A percentile compares a stretch with the other conserved stretches of the same genome.
Evolutionary conservation across 768 basidiomycete species (phyloP).

Genomic region (Omphalotus guepiniiformis): DNA sequence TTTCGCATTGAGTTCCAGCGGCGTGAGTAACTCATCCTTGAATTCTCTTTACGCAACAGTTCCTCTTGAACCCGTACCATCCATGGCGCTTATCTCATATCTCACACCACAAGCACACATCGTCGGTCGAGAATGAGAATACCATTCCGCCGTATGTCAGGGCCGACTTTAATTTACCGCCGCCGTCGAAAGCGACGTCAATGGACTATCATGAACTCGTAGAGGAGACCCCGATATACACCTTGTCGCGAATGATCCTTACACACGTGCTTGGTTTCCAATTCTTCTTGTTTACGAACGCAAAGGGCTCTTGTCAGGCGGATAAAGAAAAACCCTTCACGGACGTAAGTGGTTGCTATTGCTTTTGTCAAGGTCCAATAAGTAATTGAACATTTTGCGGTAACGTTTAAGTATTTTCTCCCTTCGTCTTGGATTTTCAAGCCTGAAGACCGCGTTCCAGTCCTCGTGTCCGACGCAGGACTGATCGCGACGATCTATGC

Average conservation of each 20-base stretch:
- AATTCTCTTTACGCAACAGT: conserved; percentile 24
- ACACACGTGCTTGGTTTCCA: conserved; percentile 41
- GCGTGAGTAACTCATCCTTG: not conserved
- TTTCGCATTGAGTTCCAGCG: not conserved
- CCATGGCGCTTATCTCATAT: conserved; percentile 69
- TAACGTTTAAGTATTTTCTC: conserved; percentile 13
- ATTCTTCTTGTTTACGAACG: conserved; percentile 30
- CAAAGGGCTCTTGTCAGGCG: conserved; percentile 34
- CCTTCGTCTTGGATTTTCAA: conserved; percentile 10
- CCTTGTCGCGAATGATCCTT: conserved; percentile 36
- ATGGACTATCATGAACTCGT: conserved; percentile 46
- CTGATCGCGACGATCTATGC: conserved; percentile 22
- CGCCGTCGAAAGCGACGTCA: conserved; percentile 30
- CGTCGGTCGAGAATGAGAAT: conserved; percentile 74
- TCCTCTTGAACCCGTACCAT: conserved; percentile 53
- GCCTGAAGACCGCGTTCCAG: conserved; percentile 16
- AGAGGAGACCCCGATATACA: conserved; percentile 48
- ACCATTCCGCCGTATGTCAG: conserved; percentile 59
- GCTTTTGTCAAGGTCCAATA: too few relatives aligned
- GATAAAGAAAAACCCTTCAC: conserved; percentile 28
- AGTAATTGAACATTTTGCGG: not conserved
- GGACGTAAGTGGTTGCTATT: conserved; percentile 30
- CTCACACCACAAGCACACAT: conserved; percentile 69
- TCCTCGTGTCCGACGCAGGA: conserved; percentile 33
- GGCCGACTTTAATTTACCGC: conserved; percentile 36